These are phyloP conservation scores for Xerophyta viscosa DNA, from an alignment of 106 monocot species.

Conservation along the genomic window DNA sequence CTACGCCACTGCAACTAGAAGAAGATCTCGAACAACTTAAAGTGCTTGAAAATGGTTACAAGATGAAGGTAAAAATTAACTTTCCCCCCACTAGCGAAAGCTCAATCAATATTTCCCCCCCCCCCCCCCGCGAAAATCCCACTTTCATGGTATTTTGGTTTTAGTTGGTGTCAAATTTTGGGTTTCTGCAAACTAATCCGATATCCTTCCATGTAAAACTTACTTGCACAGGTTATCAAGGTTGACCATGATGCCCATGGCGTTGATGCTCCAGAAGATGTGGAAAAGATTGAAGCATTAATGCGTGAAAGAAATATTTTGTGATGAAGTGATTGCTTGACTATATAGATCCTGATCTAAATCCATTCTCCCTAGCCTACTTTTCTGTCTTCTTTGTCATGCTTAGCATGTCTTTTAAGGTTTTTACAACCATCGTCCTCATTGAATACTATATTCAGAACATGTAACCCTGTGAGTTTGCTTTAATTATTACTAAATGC, in stretches of 20 bases:
- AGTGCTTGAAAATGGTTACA: slow-evolving; percentile 95
- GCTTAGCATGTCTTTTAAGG: no score
- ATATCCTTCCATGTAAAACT: background rate
- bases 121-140: no score
- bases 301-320: slow-evolving; percentile 72
- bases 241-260: slow-evolving; percentile 97
- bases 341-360: no score
- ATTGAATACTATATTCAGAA: no score
- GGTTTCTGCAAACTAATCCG: background rate
- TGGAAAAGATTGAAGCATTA: slow-evolving; percentile 66
- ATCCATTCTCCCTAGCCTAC: no score
- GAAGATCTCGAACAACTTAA: slow-evolving; percentile 98
- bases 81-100: background rate
- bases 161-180: background rate
- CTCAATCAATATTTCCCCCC: background rate
- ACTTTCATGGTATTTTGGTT: background rate
- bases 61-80: slow-evolving; percentile 74
- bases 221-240: slow-evolving; percentile 61
- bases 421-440: no score
- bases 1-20: slow-evolving; percentile 87
- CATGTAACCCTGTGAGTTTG: no score
- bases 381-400: no score
- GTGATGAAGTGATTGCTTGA: no score
- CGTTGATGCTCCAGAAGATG: slow-evolving; percentile 84
- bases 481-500: no score